Conservation (phyloP, 495 filamentous ascomycete genomes). For the Neurospora sp. region DNA sequence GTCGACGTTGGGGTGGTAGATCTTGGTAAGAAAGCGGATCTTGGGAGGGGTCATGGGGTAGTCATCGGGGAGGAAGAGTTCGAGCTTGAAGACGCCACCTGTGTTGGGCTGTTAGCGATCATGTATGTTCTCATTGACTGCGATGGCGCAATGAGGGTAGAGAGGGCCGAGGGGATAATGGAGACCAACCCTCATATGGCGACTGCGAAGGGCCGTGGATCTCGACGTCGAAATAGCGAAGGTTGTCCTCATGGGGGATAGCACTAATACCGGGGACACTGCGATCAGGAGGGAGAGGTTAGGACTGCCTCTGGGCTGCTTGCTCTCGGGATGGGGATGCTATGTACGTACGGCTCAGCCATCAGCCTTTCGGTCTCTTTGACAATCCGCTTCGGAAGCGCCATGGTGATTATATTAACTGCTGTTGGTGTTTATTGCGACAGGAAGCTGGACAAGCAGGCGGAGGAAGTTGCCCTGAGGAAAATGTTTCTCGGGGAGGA, state of each 20-base stretch:
- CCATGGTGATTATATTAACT: slow-evolving; percentile 34
- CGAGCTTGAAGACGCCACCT: slow-evolving; percentile 95
- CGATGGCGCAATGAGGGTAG: not conserved
- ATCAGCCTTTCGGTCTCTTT: slow-evolving; percentile 98
- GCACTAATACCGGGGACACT: slow-evolving; percentile 96
- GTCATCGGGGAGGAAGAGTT: slow-evolving; percentile 97
- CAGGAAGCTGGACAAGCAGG: not conserved
- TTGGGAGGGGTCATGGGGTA: slow-evolving; percentile 99
- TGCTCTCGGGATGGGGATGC: not conserved
- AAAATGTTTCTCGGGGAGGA: not conserved
- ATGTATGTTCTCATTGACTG: not conserved
- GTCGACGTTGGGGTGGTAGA: slow-evolving; percentile 99
- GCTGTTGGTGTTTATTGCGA: not conserved
- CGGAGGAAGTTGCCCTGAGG: not conserved
- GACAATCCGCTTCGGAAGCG: slow-evolving; percentile 89
- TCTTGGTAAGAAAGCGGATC: slow-evolving; percentile 96
- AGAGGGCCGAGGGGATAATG: not conserved
- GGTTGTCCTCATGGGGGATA: slow-evolving; percentile 95
- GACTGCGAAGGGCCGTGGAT: slow-evolving; percentile 92
- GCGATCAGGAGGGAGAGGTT: slow-evolving; percentile 9
- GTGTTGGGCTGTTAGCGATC: not conserved
- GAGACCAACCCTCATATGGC: slow-evolving; percentile 72
- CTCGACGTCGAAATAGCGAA: slow-evolving; percentile 94
- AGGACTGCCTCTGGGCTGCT: slow-evolving; percentile 6
- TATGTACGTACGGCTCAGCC: slow-evolving; percentile 74